These are phyloP conservation scores for Allantophomopsis lycopodina DNA, from an alignment of 2,329 filamentous ascomycete species.

Conservation along the genomic window DNA sequence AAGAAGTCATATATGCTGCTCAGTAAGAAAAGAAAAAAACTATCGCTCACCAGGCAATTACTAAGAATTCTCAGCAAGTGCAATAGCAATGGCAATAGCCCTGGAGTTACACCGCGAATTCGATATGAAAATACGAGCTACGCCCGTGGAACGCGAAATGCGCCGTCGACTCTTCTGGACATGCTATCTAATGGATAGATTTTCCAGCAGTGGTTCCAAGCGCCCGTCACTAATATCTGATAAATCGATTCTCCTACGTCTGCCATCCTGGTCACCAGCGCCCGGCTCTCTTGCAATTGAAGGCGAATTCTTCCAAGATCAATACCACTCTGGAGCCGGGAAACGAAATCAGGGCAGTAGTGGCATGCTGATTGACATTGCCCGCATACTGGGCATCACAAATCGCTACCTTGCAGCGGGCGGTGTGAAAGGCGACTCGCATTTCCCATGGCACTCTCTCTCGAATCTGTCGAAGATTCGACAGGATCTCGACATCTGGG, in stretches of 20 bases:
- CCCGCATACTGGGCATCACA: slow-evolving; percentile 67
- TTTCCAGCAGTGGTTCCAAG: slow-evolving; percentile 68
- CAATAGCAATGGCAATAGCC: slow-evolving; percentile 71
- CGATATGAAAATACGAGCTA: slow-evolving; percentile 45
- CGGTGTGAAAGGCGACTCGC: slow-evolving; percentile 77
- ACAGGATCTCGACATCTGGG: slow-evolving; percentile 76
- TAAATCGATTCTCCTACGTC: slow-evolving; percentile 57
- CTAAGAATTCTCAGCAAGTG: slow-evolving; percentile 43
- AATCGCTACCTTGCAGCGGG: slow-evolving; percentile 76
- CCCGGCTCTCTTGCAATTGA: slow-evolving; percentile 50
- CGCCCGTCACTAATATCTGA: slow-evolving; percentile 70
- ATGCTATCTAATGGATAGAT: slow-evolving; percentile 78
- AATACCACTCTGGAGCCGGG: slow-evolving; percentile 54
- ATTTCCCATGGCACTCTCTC: slow-evolving; percentile 81
- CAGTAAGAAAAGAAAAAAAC: slow-evolving; percentile 35
- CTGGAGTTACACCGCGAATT: slow-evolving; percentile 70
- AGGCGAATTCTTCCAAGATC: slow-evolving; percentile 70
- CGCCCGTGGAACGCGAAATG: slow-evolving; percentile 59
- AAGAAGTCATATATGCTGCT: slow-evolving; percentile 82
- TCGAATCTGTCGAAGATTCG: slow-evolving; percentile 79
- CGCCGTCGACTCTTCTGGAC: slow-evolving; percentile 78
- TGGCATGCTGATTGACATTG: slow-evolving; percentile 75
- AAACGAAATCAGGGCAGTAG: slow-evolving; percentile 63
- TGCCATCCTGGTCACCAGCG: slow-evolving; percentile 61
- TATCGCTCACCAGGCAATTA: slow-evolving; percentile 1